Base-by-base conservation (phyloP, 2,329 filamentous ascomycete genomes). In the Apiospora kogelbergensis region DNA sequence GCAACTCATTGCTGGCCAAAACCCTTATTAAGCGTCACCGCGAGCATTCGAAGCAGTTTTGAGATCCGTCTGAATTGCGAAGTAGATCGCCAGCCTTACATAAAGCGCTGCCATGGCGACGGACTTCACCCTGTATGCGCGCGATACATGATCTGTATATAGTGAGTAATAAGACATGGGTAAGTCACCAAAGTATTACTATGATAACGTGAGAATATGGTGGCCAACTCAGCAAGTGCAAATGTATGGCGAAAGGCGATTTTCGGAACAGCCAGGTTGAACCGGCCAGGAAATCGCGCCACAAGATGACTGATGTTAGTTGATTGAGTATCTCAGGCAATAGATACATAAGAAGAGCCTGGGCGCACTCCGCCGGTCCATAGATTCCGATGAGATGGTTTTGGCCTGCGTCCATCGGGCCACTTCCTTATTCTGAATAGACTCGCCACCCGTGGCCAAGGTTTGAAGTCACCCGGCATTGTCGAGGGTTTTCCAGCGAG, bases 141-240 rank as follows among this genome's bases (percentile, higher is more conserved):
- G 20, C 7, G 7, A 65, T 22, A 67, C 69, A 70, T 30, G 44
- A 5, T 46, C 11, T 65, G 2, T 24, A 71, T 53, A 45, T 67
- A 71, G n/a, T 46, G 45, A 15, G 65, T n/a, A n/a, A n/a, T n/a
- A n/a, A n/a, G n/a, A n/a, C 46, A 3, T 63, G 63, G 20, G 70
- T 71, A 37, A 11, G 41, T 69, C 60, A 13, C 22, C 37, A 15
- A 71, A 44, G 67, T 71, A 71, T 66, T 26, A 15, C 48, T 41
- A 20, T n/a, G n/a, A n/a, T n/a, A 70, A 67, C 22, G 67, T 45
- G 6, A 67, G 69, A n/a, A 67, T 67, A 30, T 68, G 7, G 68
- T 45, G 46, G 26, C 64, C 10, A 70, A 67, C 41, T 70, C 69
- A 10, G 65, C 69, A 11, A 22, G 42, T 33, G 11, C 69, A 64